phyloP scores from a whole-genome alignment of 2,329 filamentous ascomycete genomes.

The Polytolypa hystricis region DNA sequence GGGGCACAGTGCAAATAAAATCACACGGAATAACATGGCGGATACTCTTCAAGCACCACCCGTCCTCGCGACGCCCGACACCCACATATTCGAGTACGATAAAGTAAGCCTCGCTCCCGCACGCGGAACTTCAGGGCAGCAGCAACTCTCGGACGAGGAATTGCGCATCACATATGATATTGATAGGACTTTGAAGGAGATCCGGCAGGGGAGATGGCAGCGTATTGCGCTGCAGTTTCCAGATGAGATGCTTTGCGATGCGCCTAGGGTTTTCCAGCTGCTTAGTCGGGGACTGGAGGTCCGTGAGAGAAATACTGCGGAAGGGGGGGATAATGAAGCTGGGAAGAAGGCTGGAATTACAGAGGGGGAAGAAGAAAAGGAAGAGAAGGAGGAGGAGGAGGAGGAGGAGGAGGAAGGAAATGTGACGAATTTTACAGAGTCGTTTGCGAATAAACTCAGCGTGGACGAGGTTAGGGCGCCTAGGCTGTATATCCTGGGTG shows the following conservation, averaged over 20 bases:
- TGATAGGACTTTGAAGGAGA: constrained; percentile 62
- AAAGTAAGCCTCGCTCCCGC: constrained; percentile 25
- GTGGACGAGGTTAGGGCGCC: constrained; percentile 11
- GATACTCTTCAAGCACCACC: constrained; percentile 37
- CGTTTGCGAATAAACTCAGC: constrained; percentile 11
- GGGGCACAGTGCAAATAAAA: background rate
- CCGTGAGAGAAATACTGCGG: constrained; percentile 12
- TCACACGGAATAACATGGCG: constrained; percentile 10
- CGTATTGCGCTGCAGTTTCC: constrained; percentile 90
- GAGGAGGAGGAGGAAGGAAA: constrained; percentile 15
- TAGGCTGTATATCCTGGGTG: constrained; percentile 71
- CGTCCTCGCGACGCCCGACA: constrained; percentile 52
- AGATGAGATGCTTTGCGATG: constrained; percentile 81
- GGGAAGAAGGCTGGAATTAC: constrained; percentile 9
- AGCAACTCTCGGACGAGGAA: constrained; percentile 51
- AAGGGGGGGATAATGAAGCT: constrained; percentile 7
- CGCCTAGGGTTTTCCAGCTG: constrained; percentile 63
- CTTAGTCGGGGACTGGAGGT: constrained; percentile 43
- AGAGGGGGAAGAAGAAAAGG: constrained; percentile 14
- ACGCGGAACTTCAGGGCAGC: background rate
- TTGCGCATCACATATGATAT: constrained; percentile 75
- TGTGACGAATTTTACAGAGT: constrained; percentile 3
- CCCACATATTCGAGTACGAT: constrained; percentile 47
- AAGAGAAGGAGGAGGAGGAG: constrained; percentile 14
- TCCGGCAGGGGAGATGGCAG: constrained; percentile 58